Base-by-base conservation (phyloP, 2,329 filamentous ascomycete species). In the Trichoderma cornu-damae region DNA sequence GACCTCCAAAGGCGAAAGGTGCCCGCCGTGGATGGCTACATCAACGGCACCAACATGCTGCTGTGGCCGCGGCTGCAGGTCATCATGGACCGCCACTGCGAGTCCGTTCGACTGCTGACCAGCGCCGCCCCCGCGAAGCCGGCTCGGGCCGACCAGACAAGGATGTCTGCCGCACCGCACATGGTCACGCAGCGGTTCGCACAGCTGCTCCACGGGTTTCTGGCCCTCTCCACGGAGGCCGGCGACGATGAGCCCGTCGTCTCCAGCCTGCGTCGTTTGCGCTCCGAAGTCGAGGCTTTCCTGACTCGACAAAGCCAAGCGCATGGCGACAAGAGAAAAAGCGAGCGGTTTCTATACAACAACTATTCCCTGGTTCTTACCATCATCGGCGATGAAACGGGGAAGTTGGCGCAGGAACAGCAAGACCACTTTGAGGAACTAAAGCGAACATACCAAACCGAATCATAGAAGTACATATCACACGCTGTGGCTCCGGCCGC, bases 311-410 rank as follows among this genome's bases (percentile, higher is more conserved):
- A 92, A 59, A 88, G 89, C 67, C 87, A 90, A 64, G 77, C 78
- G 0, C 89, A 92, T 61, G 85, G 83, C 18, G 93, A 96, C 66
- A 80, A 83, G 61, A 83, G 90, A 68, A 95, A 95, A 74, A 80
- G 87, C 63, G 88, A 93, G 64, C 79, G 94, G 43, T 97, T 97
- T 68, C 72, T 99, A 66, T 94, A 89, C 69, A 99, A 97, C 70
- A 99, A 99, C 71, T 97, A 96, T 72, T 95, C 90, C 54, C 78
- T 99, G 62, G 83, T 99, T n/a, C 78, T 90, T 66, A 96, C 94
- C 9, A 96, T 99, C 61, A 88, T 99, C 62, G 84, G 88, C 67
- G 88, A 93, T 65, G 80, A 84, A 4, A 79, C 80, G 9, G 90
- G 90, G 3, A 89, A 89, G 70, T 70, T 93, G 66, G 83, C 88